These are phyloP conservation scores for Adiantum capillusveneris DNA, from an alignment of 75 land plant genomes.

Conservation along the genomic window DNA sequence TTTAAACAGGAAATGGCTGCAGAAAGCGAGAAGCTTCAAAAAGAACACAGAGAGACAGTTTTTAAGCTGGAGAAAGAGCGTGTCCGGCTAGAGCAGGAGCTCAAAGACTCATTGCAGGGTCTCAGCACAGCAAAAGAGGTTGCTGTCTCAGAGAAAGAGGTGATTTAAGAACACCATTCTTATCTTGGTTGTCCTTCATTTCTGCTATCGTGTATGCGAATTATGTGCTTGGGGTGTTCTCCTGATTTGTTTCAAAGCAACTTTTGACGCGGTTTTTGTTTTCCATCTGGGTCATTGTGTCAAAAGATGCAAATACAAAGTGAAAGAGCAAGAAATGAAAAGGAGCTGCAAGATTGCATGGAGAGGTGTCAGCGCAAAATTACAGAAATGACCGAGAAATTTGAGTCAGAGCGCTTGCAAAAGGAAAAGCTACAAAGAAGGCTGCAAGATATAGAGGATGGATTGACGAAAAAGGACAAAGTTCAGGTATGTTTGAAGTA, in stretches of 20 bases:
- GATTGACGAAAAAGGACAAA: not conserved
- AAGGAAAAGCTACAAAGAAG: not conserved
- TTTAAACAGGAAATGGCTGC: not conserved
- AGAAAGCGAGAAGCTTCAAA: too few relatives aligned
- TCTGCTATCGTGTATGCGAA: too few relatives aligned
- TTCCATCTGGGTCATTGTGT: too few relatives aligned
- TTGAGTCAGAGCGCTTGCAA: not conserved
- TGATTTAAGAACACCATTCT: too few relatives aligned
- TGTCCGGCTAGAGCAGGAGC: not conserved
- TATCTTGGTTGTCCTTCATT: too few relatives aligned
- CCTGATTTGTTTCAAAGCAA: too few relatives aligned
- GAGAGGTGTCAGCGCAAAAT: not conserved
- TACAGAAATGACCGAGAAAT: not conserved
- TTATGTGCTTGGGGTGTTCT: too few relatives aligned
- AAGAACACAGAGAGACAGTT: not conserved
- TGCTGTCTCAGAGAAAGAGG: too few relatives aligned
- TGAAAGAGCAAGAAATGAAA: not conserved
- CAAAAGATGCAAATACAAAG: not conserved
- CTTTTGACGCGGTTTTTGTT: too few relatives aligned
- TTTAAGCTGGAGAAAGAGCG: not conserved
- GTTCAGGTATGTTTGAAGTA: not conserved
- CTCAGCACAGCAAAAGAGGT: too few relatives aligned
- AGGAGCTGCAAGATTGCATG: not conserved
- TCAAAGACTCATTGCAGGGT: too few relatives aligned
- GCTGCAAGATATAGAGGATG: not conserved